Base-by-base conservation (phyloP, 1,139 yeast genomes). In the Hanseniaspora uvarum region DNA sequence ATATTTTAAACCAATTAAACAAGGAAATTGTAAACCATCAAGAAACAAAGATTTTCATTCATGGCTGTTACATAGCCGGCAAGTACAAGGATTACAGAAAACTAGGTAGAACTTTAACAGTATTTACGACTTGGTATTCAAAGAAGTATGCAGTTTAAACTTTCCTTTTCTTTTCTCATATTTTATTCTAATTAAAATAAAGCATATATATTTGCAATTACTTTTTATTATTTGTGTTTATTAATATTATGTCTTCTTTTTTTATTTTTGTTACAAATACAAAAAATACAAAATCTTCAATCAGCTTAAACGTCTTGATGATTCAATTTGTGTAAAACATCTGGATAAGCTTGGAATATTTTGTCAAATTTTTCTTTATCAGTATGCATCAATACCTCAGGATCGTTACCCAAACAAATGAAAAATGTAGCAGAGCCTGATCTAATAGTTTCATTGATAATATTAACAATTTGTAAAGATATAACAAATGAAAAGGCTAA, bases 401-500 rank as follows among this genome's bases (percentile, higher is more conserved):
- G 96, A 62, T 88, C 95, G 61, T 81, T 81, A 12, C 94, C 92
- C 65, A 86, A 73, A 0, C 95, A 92, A 49, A 88, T 83, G 68
- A 88, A 88, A 66, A 89, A 83, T 0, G 96, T 84, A 4, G 94
- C 80, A 1, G 84, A 79, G 14, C 96, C 96, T 1, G 89, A 81
- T 57, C 80, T 81, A 57, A 88, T 80, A 0, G 87, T 84, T 23
- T 84, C 81, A 57, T 82, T 78, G 23, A 88, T 73, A 57, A 87
- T 75, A 60, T 86, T 79, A 55, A 86, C 77, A 56, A 89, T 78
- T 69, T 89, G 96, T 41, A 86, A 72, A 0, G 92, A 78, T 57
- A 89, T 80, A 49, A 87, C 71, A 65, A 86, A 84, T 1, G 87
- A 71, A 67, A 83, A 86, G 0, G 89, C 94, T 60, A 87, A 73